These are phyloP conservation scores for Euphorbia schlechtendalii DNA, from an alignment of 441 rosid species.

Conservation along the genomic window DNA sequence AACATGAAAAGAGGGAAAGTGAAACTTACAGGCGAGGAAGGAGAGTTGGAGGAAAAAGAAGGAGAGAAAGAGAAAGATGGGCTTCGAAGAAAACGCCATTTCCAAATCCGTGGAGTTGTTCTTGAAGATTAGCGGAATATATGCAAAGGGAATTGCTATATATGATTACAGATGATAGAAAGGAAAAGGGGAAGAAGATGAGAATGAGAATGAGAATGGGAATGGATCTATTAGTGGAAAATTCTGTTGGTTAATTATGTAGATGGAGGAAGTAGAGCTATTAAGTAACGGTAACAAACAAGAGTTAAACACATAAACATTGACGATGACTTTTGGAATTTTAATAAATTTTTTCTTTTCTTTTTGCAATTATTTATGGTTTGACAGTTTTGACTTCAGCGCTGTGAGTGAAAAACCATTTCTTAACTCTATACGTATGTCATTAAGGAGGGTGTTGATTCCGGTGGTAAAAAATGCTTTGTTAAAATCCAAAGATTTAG, in stretches of 20 bases:
- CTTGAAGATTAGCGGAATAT: slow-evolving; percentile 5
- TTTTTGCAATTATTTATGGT: no score
- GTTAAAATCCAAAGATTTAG: no score
- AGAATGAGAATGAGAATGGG: neutral
- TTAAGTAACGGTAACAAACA: neutral
- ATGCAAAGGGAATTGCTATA: neutral
- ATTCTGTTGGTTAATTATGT: neutral
- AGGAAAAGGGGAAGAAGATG: neutral
- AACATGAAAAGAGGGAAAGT: neutral
- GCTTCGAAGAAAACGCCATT: slow-evolving; percentile 20
- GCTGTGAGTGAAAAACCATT: no score
- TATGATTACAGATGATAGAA: no score
- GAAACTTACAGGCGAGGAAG: slow-evolving; percentile 36
- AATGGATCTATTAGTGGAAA: neutral
- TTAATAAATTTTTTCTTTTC: no score
- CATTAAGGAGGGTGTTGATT: no score
- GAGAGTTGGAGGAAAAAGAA: slow-evolving; percentile 30
- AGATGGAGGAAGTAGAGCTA: neutral
- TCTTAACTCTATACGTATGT: no score
- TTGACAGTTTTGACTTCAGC: no score
- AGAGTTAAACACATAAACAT: no score
- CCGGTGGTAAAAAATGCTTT: no score
- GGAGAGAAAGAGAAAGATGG: slow-evolving; percentile 25
- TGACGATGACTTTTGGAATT: no score
- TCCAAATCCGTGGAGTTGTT: neutral